Evolutionary conservation across 495 filamentous ascomycete genomes (phyloP).

Genomic region (Penicillium crystallinum): DNA sequence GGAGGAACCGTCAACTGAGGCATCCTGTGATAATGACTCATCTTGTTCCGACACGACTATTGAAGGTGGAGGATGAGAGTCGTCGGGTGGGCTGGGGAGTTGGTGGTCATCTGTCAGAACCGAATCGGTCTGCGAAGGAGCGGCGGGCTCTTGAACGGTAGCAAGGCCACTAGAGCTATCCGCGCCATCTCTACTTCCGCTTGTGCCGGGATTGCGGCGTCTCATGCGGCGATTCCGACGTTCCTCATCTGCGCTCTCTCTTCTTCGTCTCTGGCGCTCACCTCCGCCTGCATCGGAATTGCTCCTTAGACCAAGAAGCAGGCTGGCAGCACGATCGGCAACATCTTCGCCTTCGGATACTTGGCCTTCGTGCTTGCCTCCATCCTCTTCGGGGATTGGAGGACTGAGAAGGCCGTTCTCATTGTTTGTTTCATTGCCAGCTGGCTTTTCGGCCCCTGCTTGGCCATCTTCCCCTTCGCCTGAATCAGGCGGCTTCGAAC

Average conservation of each 20-base stretch:
- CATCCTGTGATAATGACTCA: constrained; percentile 14
- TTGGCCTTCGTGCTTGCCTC: constrained; percentile 33
- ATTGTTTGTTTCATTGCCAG: constrained; percentile 21
- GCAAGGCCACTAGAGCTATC: constrained; percentile 33
- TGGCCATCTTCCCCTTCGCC: constrained; percentile 29
- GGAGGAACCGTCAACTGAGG: constrained; percentile 21
- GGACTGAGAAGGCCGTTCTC: constrained; percentile 38
- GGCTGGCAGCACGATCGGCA: constrained; percentile 73
- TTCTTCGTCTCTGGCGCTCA: constrained; percentile 55
- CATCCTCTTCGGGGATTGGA: constrained; percentile 32
- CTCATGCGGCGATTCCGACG: constrained; percentile 54
- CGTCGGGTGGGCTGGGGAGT: constrained; percentile 26
- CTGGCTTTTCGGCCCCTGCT: constrained; percentile 13
- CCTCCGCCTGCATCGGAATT: constrained; percentile 50
- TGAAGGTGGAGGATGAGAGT: constrained; percentile 27
- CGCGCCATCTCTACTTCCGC: constrained; percentile 44
- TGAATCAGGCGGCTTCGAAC: constrained; percentile 64
- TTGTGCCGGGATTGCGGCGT: constrained; percentile 46
- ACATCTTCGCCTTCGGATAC: constrained; percentile 65
- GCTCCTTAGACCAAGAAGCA: constrained; percentile 75
- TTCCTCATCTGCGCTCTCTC: constrained; percentile 70
- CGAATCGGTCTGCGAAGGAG: constrained; percentile 23
- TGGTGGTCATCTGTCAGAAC: constrained; percentile 20
- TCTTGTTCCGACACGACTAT: constrained; percentile 41
- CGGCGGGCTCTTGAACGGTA: constrained; percentile 31